Conservation (phyloP, 2,329 filamentous ascomycete genomes). For the Fusarium sp. region DNA sequence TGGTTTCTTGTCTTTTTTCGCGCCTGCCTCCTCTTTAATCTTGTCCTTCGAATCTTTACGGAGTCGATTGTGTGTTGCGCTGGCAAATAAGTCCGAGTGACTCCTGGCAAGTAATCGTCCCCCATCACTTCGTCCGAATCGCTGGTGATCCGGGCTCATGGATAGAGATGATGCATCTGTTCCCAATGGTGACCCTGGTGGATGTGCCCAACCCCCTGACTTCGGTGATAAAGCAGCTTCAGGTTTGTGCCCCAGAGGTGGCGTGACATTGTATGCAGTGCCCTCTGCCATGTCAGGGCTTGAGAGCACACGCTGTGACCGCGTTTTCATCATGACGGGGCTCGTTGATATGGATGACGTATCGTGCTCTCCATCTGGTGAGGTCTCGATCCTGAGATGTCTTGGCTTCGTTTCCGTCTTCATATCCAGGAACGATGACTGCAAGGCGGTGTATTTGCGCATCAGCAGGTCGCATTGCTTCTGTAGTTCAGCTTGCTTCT, state of each 20-base stretch:
- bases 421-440: slow-evolving; percentile 60
- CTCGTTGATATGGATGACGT: slow-evolving; percentile 50
- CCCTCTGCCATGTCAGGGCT: slow-evolving; percentile 55
- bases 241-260: slow-evolving; percentile 51
- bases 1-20: slow-evolving; percentile 50
- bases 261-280: slow-evolving; percentile 54
- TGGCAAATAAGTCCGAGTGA: slow-evolving; percentile 44
- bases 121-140: slow-evolving; percentile 58
- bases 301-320: slow-evolving; percentile 54
- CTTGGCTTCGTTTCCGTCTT: slow-evolving; percentile 46
- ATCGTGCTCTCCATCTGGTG: slow-evolving; percentile 46
- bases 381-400: slow-evolving; percentile 35
- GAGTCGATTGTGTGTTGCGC: slow-evolving; percentile 58
- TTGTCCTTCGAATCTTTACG: slow-evolving; percentile 61
- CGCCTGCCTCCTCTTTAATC: slow-evolving; percentile 50
- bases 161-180: slow-evolving; percentile 44
- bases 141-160: slow-evolving; percentile 52
- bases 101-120: slow-evolving; percentile 30
- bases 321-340: slow-evolving; percentile 50
- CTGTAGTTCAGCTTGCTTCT: slow-evolving; percentile 63
- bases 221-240: slow-evolving; percentile 43
- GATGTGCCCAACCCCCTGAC: slow-evolving; percentile 44
- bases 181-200: slow-evolving; percentile 52
- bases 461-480: slow-evolving; percentile 60
- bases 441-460: slow-evolving; percentile 62